Base-by-base conservation (phyloP, 1,284 basidiomycete genomes). In the Heterobasidion occidentale region DNA sequence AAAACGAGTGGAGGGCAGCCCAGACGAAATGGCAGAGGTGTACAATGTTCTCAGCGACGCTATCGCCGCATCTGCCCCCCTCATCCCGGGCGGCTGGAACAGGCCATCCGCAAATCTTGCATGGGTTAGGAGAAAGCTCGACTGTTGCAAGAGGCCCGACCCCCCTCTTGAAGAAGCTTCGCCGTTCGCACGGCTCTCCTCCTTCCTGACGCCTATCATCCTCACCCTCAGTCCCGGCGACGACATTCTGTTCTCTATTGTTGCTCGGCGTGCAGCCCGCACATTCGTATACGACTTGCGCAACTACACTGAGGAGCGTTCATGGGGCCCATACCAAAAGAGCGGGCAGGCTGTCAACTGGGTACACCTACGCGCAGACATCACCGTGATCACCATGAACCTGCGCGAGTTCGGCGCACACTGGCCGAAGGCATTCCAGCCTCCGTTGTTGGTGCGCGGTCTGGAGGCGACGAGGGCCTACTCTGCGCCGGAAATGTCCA, bases 271-370 rank as follows among this genome's bases (percentile, higher is more conserved):
- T 45, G 63, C 63, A 47, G 80, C 79, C 58, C 73, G 86, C 35
- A 74, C 74, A 58, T 80, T 72, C 61, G 79, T 84, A 1, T 88
- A 88, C 66, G 76, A 86, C 64, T 72, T 87, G 52, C 74, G 77
- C n/a, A 78, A 82, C 61, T 87, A 87, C 62, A 64, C 62, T 42
- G 60, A 60, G 42, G 68, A 71, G 38, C 81, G 74, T 56, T 65
- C 70, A 33, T 87, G 79, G 78, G 86, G 84, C 2, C 84, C 86
- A 0, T 84, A 78, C 62, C 62, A 57, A 6, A 35, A 52, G n/a
- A 55, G 52, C 46, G 36, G 61, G 15, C 42, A 67, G 14, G 56
- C 64, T 15, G 75, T 80, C 55, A 77, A 86, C 62, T 88, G 85
- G 85, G 68, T 74, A 53, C 84, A 86, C 61, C 62, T 84, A 46